Conservation (phyloP, 2,329 filamentous ascomycete species). For the Penicillium capsulatum region DNA sequence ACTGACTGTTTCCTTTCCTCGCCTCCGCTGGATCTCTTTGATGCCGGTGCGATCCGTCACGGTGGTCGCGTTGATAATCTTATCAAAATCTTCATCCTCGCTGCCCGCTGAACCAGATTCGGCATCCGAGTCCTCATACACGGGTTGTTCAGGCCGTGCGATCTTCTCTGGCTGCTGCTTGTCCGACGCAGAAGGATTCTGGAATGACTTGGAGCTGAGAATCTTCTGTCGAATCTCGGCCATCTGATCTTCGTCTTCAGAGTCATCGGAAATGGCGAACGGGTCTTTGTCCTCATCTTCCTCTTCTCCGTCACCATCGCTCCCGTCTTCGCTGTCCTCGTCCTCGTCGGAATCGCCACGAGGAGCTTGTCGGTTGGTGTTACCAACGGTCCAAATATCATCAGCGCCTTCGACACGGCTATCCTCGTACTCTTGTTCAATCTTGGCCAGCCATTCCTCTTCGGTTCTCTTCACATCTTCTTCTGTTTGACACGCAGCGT, state of each 20-base stretch:
- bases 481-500: constrained; percentile 78
- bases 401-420: constrained; percentile 61
- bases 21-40: constrained; percentile 56
- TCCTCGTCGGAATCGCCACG: constrained; percentile 53
- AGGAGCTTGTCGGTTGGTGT: constrained; percentile 66
- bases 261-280: constrained; percentile 72
- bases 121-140: constrained; percentile 59
- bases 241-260: constrained; percentile 85
- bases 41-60: constrained; percentile 82
- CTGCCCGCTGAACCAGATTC: constrained; percentile 66
- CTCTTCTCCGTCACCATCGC: constrained; percentile 44
- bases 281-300: constrained; percentile 56
- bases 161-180: constrained; percentile 61
- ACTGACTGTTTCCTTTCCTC: constrained; percentile 46
- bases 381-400: constrained; percentile 88
- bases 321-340: constrained; percentile 38
- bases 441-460: constrained; percentile 79
- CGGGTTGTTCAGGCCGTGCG: constrained; percentile 49
- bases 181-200: constrained; percentile 50
- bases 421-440: constrained; percentile 84
- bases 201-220: constrained; percentile 85
- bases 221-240: constrained; percentile 84
- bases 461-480: constrained; percentile 79
- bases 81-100: constrained; percentile 75
- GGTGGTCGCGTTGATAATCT: constrained; percentile 86